Conservation (phyloP, 345 rosid species). For the Brassica rapa region DNA sequence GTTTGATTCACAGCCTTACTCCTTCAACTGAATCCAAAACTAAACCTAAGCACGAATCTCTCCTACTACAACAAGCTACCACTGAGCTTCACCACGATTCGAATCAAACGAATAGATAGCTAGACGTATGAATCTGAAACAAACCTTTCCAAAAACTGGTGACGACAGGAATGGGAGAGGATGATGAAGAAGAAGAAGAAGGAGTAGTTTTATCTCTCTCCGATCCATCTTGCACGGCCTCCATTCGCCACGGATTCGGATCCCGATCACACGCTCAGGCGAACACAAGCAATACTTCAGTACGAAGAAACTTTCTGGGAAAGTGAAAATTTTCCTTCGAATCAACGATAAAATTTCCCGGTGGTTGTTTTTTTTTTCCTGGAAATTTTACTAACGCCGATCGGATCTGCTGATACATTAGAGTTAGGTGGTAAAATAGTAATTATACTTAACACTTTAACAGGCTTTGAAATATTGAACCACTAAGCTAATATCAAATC, state of each 20-base stretch:
- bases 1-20: slow-evolving; percentile 18
- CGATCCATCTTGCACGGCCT: slow-evolving; percentile 66
- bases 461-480: slow-evolving; percentile 16
- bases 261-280: slow-evolving; percentile 29
- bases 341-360: slow-evolving; percentile 13
- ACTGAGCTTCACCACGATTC: background rate
- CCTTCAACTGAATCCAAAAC: slow-evolving; percentile 4
- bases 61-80: slow-evolving; percentile 16
- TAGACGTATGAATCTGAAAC: slow-evolving; percentile 9
- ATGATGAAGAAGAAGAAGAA: slow-evolving; percentile 49
- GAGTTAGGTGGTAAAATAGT: slow-evolving; percentile 30
- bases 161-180: slow-evolving; percentile 77
- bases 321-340: slow-evolving; percentile 15
- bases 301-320: slow-evolving; percentile 20
- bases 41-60: slow-evolving; percentile 13
- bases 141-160: slow-evolving; percentile 95
- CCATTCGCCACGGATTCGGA: slow-evolving; percentile 54
- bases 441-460: slow-evolving; percentile 38
- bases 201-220: slow-evolving; percentile 67
- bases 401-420: slow-evolving; percentile 32
- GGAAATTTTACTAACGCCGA: slow-evolving; percentile 2
- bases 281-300: slow-evolving; percentile 24
- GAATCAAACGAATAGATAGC: slow-evolving; percentile 10
- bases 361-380: background rate
- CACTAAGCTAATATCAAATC: background rate